Evolutionary conservation across 805 yeast species (phyloP).

Genomic region (Saturnispora galanensis): DNA sequence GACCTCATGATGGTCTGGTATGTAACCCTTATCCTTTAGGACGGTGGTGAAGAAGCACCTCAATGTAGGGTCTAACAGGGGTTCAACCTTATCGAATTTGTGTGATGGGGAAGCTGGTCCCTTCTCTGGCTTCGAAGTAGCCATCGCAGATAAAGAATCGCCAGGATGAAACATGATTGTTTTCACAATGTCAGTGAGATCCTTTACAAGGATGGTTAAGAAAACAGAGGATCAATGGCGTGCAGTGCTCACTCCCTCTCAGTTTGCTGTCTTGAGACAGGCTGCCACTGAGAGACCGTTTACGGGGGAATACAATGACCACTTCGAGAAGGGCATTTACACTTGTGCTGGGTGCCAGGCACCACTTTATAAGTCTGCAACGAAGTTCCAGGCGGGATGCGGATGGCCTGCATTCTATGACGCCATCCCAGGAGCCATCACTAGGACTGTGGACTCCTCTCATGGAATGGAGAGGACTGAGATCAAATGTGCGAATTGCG

Average conservation of each 20-base stretch:
- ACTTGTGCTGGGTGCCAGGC: slow-evolving; percentile 77
- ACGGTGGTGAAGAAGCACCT: background rate
- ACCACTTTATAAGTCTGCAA: slow-evolving; percentile 67
- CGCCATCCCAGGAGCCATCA: slow-evolving; percentile 74
- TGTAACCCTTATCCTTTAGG: slow-evolving; percentile 4
- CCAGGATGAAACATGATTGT: background rate
- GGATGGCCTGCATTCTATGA: slow-evolving; percentile 98
- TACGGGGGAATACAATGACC: slow-evolving; percentile 49
- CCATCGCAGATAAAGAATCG: background rate
- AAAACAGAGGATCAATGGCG: slow-evolving; percentile 59
- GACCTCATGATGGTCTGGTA: background rate
- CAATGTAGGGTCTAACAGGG: background rate
- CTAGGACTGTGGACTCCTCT: slow-evolving; percentile 46
- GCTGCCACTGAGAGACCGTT: slow-evolving; percentile 64
- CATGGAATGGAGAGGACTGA: slow-evolving; percentile 81
- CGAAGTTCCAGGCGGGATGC: slow-evolving; percentile 86
- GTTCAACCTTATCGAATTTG: background rate
- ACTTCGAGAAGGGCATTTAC: slow-evolving; percentile 52
- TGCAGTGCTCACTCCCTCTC: slow-evolving; percentile 65
- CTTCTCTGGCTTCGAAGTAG: too few species aligned
- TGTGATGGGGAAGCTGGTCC: too few species aligned
- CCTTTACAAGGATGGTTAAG: background rate
- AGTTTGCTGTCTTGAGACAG: slow-evolving; percentile 67
- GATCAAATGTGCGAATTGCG: slow-evolving; percentile 81
- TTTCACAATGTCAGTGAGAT: background rate